Percentiles rank a stretch among this genome's conserved stretches.
These are phyloP conservation scores for Cryptosporidium tyzzeri DNA, from an alignment of 169 alveolate species.

Conservation along the genomic window DNA sequence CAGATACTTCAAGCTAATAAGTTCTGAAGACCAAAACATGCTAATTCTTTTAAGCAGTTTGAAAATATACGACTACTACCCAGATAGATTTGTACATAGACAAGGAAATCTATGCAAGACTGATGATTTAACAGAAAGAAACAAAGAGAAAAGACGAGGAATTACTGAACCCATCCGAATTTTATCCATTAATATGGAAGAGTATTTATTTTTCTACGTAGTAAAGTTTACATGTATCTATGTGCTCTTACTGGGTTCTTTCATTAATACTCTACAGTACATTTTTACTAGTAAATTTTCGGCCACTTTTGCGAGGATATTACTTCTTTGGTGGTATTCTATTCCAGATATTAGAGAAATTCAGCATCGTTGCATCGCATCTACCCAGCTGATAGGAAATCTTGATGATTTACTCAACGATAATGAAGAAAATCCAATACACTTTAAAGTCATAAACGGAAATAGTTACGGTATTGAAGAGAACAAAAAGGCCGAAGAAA, in stretches of 20 bases:
- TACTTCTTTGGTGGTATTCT: slow-evolving; percentile 78
- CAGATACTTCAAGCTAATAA: slow-evolving; percentile 24
- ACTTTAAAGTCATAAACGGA: slow-evolving; percentile 33
- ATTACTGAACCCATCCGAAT: slow-evolving; percentile 16
- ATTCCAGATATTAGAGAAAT: slow-evolving; percentile 82
- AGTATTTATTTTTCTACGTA: slow-evolving; percentile 47
- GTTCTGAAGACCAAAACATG: slow-evolving; percentile 32
- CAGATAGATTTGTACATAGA: slow-evolving; percentile 36
- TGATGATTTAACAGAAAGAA: not conserved
- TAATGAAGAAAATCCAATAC: not conserved
- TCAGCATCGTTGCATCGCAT: slow-evolving; percentile 81
- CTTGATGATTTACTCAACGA: slow-evolving; percentile 45
- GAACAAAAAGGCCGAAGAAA: not conserved
- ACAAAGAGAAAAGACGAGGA: slow-evolving; percentile 1
- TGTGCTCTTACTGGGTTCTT: slow-evolving; percentile 21
- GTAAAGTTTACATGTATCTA: slow-evolving; percentile 18
- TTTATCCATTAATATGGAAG: slow-evolving; percentile 49
- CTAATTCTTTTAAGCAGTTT: slow-evolving; percentile 8
- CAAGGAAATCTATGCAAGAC: not conserved
- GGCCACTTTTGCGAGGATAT: not conserved
- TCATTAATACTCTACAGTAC: not conserved
- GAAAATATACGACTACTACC: slow-evolving; percentile 49
- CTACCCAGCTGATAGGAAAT: slow-evolving; percentile 77
- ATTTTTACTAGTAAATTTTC: slow-evolving; percentile 4
- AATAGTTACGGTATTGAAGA: slow-evolving; percentile 12